Base-by-base conservation (phyloP, 148 eudicot genomes). In the Gaultheria prostrata region DNA sequence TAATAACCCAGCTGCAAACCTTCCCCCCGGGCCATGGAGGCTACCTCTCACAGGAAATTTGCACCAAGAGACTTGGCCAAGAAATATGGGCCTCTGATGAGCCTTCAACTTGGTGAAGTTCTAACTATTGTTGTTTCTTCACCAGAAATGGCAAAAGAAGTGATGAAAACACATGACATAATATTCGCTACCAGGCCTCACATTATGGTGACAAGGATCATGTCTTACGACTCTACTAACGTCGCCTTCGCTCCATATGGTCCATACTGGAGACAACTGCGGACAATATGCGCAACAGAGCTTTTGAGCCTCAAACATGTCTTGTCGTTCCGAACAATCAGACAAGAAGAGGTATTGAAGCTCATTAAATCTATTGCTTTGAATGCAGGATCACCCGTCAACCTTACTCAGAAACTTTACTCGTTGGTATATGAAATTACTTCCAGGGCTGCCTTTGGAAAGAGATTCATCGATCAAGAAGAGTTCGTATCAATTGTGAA, bases 131-230 rank as follows among this genome's bases (percentile, higher is more conserved):
- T 67, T 26, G 15, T 67, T 67, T 85, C 87, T 26, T 85, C 87
- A 21, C 76, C 89, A 5, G 84, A 85, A 32, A 84, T 75, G 2
- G 89, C 89, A 9, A 82, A 70, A 49, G 75, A 82, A 17, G 75
- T 87, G 17, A 75, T 85, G 87, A 87, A 87, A 32, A 79, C 83
- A 1, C 87, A 87, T 24, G 89, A 87, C 33, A 7, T 85, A 0
- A 83, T 56, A 74, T 87, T 87, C 33, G 85, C 89, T 61, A 26
- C 69, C 1, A 67, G 39, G 18, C 35, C 72, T 67, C 72, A 12
- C 17, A 18, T 67, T 26, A 28, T 28, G 4, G 18, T 6, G 3
- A n/a, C 72, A 67, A 67, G 35, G 39, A 67, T 67, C 18, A 0
- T 67, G 72, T 26, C 72, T 11, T 67, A 67, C 11, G 18, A 28